Percentiles rank a stretch among this genome's conserved stretches.
Conservation (phyloP, 2,329 filamentous ascomycete genomes). For the Fusarium secorum region DNA sequence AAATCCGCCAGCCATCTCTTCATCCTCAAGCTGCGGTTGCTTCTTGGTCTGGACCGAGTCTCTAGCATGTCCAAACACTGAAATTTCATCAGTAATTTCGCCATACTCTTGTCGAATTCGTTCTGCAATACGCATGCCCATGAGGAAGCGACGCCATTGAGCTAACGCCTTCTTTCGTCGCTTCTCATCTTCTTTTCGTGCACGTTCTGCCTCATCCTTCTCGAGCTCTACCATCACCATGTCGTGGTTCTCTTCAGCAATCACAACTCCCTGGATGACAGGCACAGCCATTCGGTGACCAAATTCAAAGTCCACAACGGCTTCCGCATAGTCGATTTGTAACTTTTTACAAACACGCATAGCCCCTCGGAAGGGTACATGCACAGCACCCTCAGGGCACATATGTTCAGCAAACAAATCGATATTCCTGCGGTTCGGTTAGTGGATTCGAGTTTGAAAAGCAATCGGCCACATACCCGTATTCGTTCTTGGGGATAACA, state of each 20-base stretch:
- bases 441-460: slow-evolving; percentile 15
- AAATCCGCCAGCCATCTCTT: slow-evolving; percentile 68
- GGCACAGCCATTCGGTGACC: slow-evolving; percentile 94
- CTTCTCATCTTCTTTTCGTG: slow-evolving; percentile 84
- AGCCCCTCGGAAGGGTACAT: slow-evolving; percentile 80
- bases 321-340: slow-evolving; percentile 88
- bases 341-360: slow-evolving; percentile 84
- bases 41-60: slow-evolving; percentile 16
- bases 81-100: slow-evolving; percentile 60
- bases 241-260: slow-evolving; percentile 81
- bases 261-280: slow-evolving; percentile 87
- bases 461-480: slow-evolving; percentile 60
- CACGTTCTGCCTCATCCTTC: slow-evolving; percentile 77
- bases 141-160: slow-evolving; percentile 86
- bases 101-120: slow-evolving; percentile 81
- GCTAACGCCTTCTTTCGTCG: slow-evolving; percentile 75
- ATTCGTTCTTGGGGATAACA: slow-evolving; percentile 90
- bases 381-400: slow-evolving; percentile 83
- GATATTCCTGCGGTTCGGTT: slow-evolving; percentile 69
- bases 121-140: slow-evolving; percentile 83
- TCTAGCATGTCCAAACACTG: slow-evolving; percentile 62
- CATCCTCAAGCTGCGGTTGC: slow-evolving; percentile 48
- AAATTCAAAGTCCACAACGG: slow-evolving; percentile 96
- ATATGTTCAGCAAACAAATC: slow-evolving; percentile 94
- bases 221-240: slow-evolving; percentile 79